A percentile compares a stretch with the other conserved stretches of the same genome.
Evolutionary conservation across 306 rosid species (phyloP).

Genomic region (Trichosanthes truncata): DNA sequence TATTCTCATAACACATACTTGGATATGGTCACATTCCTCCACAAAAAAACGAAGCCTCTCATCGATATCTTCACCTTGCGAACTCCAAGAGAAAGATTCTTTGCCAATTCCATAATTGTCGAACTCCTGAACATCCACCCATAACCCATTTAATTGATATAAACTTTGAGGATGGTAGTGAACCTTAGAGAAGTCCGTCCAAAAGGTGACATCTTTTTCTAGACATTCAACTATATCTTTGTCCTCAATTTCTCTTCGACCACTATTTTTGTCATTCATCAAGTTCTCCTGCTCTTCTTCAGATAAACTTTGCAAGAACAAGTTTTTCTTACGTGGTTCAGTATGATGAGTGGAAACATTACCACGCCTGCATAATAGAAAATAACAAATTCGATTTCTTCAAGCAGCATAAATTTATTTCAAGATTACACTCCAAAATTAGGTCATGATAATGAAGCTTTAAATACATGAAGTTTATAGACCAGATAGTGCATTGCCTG

Average conservation of each 20-base stretch:
- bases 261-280: conserved; percentile 19
- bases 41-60: conserved; percentile 79
- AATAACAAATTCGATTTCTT: neutral
- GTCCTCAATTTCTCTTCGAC: conserved; percentile 38
- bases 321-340: conserved; percentile 44
- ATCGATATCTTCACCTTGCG: conserved; percentile 65
- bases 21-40: conserved; percentile 88
- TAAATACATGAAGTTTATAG: neutral
- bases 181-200: conserved; percentile 95
- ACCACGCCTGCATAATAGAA: conserved; percentile 64
- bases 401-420: neutral
- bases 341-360: conserved; percentile 48
- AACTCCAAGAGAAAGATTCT: conserved; percentile 51
- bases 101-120: conserved; percentile 76
- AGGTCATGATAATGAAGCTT: neutral
- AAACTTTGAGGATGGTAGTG: conserved; percentile 81
- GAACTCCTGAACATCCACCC: conserved; percentile 50
- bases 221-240: conserved; percentile 47
- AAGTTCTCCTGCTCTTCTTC: conserved; percentile 41
- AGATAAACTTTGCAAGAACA: conserved; percentile 65
- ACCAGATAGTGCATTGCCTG: neutral
- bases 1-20: conserved; percentile 31
- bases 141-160: conserved; percentile 58
- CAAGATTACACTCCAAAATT: neutral
- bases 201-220: conserved; percentile 54